These are phyloP conservation scores for Solioccasus polychromus DNA, from an alignment of 768 basidiomycete species.

Conservation along the genomic window DNA sequence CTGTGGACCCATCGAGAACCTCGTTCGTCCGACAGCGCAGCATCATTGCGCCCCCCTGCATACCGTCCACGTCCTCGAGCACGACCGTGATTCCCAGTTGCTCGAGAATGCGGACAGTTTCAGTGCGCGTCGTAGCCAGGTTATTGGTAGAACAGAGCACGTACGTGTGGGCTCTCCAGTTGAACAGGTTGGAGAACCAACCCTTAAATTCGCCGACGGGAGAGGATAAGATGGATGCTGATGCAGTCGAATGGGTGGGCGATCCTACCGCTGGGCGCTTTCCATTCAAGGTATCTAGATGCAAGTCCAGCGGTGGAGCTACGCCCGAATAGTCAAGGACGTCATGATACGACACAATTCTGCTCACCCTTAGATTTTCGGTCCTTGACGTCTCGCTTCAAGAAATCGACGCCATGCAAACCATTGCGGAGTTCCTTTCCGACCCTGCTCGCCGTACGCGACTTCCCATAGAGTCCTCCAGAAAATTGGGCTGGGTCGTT, in stretches of 20 bases:
- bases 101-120: slow-evolving; percentile 62
- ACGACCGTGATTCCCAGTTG: slow-evolving; percentile 60
- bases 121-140: slow-evolving; percentile 57
- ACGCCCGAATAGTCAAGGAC: background rate
- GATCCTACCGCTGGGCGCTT: slow-evolving; percentile 52
- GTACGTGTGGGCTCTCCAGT: slow-evolving; percentile 71
- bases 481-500: slow-evolving; percentile 19
- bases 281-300: slow-evolving; percentile 35
- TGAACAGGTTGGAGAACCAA: slow-evolving; percentile 96
- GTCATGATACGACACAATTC: background rate
- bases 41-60: slow-evolving; percentile 33
- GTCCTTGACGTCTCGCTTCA: slow-evolving; percentile 37
- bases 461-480: slow-evolving; percentile 33
- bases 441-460: slow-evolving; percentile 28
- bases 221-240: slow-evolving; percentile 52
- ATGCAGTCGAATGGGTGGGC: slow-evolving; percentile 43
- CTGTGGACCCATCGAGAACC: slow-evolving; percentile 37
- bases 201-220: slow-evolving; percentile 82
- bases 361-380: slow-evolving; percentile 51
- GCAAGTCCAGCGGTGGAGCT: slow-evolving; percentile 60
- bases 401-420: slow-evolving; percentile 30
- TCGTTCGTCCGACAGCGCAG: slow-evolving; percentile 57
- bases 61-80: slow-evolving; percentile 45
- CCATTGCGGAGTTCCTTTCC: slow-evolving; percentile 57
- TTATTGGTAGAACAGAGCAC: slow-evolving; percentile 57